Conservation (phyloP, 2,329 filamentous ascomycete species). For the Fusarium camptoceras region DNA sequence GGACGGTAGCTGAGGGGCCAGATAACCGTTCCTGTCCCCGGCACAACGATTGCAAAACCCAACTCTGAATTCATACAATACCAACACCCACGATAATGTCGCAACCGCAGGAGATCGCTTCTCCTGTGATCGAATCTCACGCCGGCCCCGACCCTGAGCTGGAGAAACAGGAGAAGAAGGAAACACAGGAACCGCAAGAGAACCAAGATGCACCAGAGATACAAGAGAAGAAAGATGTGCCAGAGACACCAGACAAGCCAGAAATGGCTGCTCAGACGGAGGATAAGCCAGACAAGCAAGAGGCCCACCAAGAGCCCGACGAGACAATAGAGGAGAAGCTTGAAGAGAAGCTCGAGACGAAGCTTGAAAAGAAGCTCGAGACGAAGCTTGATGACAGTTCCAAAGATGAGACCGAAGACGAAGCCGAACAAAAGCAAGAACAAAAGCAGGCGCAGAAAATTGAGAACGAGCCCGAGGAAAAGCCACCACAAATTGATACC, state of each 20-base stretch:
- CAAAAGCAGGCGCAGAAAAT: neutral
- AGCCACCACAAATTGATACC: slow-evolving; percentile 36
- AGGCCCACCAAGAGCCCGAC: neutral
- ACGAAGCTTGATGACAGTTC: slow-evolving; percentile 3
- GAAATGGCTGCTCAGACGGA: neutral
- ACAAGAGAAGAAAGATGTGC: slow-evolving; percentile 6
- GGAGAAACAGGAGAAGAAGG: slow-evolving; percentile 21
- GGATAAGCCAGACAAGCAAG: neutral
- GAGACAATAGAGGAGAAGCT: neutral
- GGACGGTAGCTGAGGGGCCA: slow-evolving; percentile 42
- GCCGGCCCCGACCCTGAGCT: slow-evolving; percentile 17
- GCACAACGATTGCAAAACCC: slow-evolving; percentile 20
- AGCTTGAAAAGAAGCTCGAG: neutral
- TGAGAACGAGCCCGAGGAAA: slow-evolving; percentile 3
- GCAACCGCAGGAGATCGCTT: slow-evolving; percentile 49
- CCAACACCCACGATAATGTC: slow-evolving; percentile 47
- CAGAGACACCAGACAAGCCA: slow-evolving; percentile 15
- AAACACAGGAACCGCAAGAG: slow-evolving; percentile 7
- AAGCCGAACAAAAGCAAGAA: slow-evolving; percentile 5
- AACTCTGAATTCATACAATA: slow-evolving; percentile 4
- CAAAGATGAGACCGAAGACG: slow-evolving; percentile 1
- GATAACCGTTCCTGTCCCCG: slow-evolving; percentile 30
- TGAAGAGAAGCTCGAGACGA: too few relatives aligned
- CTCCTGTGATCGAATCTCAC: slow-evolving; percentile 36
- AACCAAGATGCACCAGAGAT: neutral